These are phyloP conservation scores for Zychaea mexicana DNA, from an alignment of 371 early-diverging fungal species.

Conservation along the genomic window DNA sequence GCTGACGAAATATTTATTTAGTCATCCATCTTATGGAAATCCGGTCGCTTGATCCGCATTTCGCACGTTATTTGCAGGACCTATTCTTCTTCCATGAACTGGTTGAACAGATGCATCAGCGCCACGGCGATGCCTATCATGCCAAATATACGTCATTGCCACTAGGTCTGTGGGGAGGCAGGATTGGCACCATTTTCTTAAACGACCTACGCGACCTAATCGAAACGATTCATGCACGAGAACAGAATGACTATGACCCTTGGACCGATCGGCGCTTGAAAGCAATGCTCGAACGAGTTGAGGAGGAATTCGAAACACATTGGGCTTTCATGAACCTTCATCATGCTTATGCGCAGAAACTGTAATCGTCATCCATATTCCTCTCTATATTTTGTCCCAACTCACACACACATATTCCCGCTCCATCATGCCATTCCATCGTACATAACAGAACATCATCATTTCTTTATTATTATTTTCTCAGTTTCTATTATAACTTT, in stretches of 20 bases:
- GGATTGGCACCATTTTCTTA: conserved; percentile 43
- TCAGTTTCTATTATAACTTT: no score
- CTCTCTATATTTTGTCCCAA: background rate
- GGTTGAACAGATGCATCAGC: conserved; percentile 14
- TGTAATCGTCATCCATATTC: conserved; percentile 3
- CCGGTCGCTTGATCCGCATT: conserved; percentile 32
- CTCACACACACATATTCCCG: no score
- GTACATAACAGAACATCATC: no score
- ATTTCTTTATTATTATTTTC: no score
- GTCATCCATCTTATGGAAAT: conserved; percentile 38
- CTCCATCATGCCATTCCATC: no score
- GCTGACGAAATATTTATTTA: conserved; percentile 14
- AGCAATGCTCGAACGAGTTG: conserved; percentile 25
- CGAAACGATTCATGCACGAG: conserved; percentile 19
- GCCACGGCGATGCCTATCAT: conserved; percentile 16
- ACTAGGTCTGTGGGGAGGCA: conserved; percentile 48
- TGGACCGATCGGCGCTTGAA: conserved; percentile 30
- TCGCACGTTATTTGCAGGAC: conserved; percentile 38
- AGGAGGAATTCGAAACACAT: conserved; percentile 38
- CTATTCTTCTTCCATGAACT: conserved; percentile 23
- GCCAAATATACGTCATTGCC: conserved; percentile 43
- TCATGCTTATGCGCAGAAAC: conserved; percentile 24
- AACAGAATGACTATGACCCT: conserved; percentile 8
- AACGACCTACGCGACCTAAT: conserved; percentile 39
- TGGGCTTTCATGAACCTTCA: conserved; percentile 48